phyloP scores from a whole-genome alignment of 768 basidiomycete species.

The Hydnomerulius pinastri region DNA sequence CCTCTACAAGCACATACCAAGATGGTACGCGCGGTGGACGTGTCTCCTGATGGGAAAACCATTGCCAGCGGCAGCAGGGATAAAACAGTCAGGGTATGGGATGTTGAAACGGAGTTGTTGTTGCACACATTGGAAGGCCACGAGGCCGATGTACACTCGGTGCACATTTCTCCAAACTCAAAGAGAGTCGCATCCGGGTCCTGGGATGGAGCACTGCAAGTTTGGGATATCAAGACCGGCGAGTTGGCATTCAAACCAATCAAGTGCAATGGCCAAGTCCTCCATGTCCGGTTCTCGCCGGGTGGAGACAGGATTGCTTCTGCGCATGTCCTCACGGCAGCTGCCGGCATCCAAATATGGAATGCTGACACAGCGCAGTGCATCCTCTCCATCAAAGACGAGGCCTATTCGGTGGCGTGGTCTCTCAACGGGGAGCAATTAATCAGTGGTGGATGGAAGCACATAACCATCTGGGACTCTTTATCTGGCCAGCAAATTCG shows the following conservation, averaged over 20 bases:
- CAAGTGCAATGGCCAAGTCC: not conserved
- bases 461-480: not conserved
- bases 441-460: not conserved
- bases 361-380: not conserved
- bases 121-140: too few species aligned
- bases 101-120: too few species aligned
- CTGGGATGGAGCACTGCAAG: not conserved
- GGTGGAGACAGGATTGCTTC: not conserved
- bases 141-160: conserved; percentile 8
- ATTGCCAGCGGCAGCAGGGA: too few species aligned
- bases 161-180: conserved; percentile 16
- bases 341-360: not conserved
- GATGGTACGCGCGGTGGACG: too few species aligned
- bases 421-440: not conserved
- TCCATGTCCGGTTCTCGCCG: not conserved
- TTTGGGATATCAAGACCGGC: not conserved
- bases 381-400: not conserved
- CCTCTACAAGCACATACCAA: too few species aligned
- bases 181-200: conserved; percentile 2
- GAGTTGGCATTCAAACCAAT: not conserved
- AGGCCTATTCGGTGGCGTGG: not conserved
- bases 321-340: too few species aligned
- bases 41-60: too few species aligned
- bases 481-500: too few species aligned
- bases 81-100: too few species aligned